Evolutionary conservation across 2,329 filamentous ascomycete species (phyloP).

Genomic region (Aspergillus aculeatus): DNA sequence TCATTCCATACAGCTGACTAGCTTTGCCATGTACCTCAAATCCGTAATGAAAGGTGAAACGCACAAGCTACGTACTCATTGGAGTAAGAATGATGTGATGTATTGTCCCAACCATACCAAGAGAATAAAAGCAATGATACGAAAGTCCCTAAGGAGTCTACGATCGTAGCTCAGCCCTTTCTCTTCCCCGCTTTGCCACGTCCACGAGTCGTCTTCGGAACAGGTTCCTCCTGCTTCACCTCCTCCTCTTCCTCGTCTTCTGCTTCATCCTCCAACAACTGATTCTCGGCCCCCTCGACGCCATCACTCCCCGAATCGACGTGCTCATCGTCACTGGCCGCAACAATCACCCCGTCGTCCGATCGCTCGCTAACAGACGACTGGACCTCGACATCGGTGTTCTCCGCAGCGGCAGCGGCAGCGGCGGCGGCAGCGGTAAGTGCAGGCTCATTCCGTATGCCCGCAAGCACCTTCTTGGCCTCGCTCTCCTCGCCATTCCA

Average conservation of each 20-base stretch:
- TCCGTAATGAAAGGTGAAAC: no score
- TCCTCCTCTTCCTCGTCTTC: conserved; percentile 13
- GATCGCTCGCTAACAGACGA: conserved; percentile 23
- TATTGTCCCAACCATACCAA: not conserved
- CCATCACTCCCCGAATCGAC: conserved; percentile 17
- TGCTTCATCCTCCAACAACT: not conserved
- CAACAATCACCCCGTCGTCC: conserved; percentile 30
- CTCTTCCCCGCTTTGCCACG: conserved; percentile 23
- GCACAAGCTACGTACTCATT: no score
- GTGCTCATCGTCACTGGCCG: conserved; percentile 29
- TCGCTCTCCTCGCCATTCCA: conserved; percentile 82
- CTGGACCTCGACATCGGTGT: conserved; percentile 19
- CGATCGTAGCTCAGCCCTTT: conserved; percentile 21
- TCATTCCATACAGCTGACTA: no score
- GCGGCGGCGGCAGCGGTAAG: not conserved
- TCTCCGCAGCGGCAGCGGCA: not conserved
- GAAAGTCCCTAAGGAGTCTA: not conserved
- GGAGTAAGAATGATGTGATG: not conserved
- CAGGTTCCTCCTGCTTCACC: conserved; percentile 12
- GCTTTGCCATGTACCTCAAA: no score
- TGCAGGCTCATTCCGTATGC: conserved; percentile 48
- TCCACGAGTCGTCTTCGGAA: conserved; percentile 25
- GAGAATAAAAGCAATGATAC: not conserved
- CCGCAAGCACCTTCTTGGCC: conserved; percentile 67
- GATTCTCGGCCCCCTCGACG: conserved; percentile 21